Conservation (phyloP, 108 stramenopile species). For the Cylindrotheca fusiformis region DNA sequence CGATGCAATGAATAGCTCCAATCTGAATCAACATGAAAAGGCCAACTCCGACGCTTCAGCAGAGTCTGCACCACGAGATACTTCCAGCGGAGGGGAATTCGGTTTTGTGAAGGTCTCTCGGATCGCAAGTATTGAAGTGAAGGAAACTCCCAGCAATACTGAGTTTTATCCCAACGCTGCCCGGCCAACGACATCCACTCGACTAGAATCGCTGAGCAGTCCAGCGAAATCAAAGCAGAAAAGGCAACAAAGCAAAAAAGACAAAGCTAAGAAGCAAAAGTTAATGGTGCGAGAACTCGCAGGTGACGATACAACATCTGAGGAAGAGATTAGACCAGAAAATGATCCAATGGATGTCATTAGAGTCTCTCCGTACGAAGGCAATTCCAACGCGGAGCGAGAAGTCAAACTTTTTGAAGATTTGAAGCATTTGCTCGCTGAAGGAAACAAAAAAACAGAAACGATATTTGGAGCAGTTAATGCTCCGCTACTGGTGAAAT, state of each 20-base stretch:
- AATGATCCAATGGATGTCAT: constrained; percentile 21
- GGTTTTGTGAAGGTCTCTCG: constrained; percentile 11
- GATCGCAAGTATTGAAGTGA: constrained; percentile 12
- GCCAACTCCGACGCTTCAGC: too few species aligned
- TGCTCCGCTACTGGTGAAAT: constrained; percentile 20
- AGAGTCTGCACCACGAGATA: constrained; percentile 5
- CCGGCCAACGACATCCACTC: background rate
- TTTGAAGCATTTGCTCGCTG: constrained; percentile 17
- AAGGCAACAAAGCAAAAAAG: background rate
- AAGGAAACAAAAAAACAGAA: constrained; percentile 9
- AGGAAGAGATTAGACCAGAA: constrained; percentile 3
- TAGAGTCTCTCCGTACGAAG: constrained; percentile 33
- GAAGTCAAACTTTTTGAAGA: constrained; percentile 19
- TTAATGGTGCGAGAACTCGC: background rate
- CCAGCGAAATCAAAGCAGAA: background rate
- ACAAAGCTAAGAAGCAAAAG: background rate
- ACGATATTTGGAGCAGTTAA: constrained; percentile 27
- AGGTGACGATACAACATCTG: background rate
- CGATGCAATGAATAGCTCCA: too few species aligned
- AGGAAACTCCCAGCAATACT: background rate
- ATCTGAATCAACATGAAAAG: too few species aligned
- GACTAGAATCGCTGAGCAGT: background rate
- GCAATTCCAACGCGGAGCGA: constrained; percentile 20
- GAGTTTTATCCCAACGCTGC: background rate
- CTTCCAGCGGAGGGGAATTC: constrained; percentile 10